Base-by-base conservation (phyloP, 441 rosid species). In the Jatropha multifida region DNA sequence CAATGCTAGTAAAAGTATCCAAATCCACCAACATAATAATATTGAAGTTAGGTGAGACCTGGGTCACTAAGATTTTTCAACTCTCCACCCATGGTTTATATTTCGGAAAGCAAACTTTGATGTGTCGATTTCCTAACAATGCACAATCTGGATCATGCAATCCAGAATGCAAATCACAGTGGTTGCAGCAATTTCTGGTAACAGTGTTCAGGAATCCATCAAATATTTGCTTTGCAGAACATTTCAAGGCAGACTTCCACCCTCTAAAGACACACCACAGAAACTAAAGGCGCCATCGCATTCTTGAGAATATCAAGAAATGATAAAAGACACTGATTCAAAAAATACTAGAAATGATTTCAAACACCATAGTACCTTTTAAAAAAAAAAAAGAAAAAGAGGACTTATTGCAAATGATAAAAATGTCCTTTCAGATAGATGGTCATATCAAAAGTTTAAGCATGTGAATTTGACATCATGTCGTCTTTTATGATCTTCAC, bases 141-240 rank as follows among this genome's bases (percentile, higher is more conserved):
- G 18, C 17, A 15, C 32, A 61, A 37, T 12, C 5, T 27, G 32
- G 64, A 37, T 27, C 7, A 1, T 61, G 42, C 2, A 27, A 61
- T 37, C n/a, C 42, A 27, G 65, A 61, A 10, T 5, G 7, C 65
- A 37, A 61, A 23, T 27, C 65, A 32, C 42, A 61, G n/a, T 14
- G n/a, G n/a, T 5, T 44, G 48, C 14, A 20, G 26, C 64, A 0
- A 61, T 61, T 27, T 61, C 7, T 32, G 20, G 42, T 13, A 61
- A 55, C 32, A 32, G 0, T 61, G 65, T 4, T 14, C 7, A 26
- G 54, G 65, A 44, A 64, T 26, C 9, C 38, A 52, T 41, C 52
- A 51, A 38, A 38, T n/a, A 40, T 49, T 64, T 64, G 69, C 76
- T 65, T 64, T 61, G 18, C 37, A 49, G 15, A 26, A 26, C 64